Base-by-base conservation (phyloP, 257 asterid genomes). In the Catharanthus roseus region DNA sequence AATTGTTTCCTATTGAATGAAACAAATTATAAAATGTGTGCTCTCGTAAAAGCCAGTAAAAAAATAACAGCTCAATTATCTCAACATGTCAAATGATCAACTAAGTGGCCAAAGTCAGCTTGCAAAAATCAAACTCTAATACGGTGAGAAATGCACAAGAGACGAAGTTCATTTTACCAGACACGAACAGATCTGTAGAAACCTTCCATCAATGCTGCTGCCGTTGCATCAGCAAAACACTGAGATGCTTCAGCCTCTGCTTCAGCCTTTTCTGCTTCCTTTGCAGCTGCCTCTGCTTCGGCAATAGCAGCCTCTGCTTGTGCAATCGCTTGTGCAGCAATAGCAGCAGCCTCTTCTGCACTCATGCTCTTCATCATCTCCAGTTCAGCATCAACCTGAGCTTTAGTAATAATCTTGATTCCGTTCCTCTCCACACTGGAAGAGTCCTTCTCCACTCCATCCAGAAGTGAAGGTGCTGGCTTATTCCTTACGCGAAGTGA, bases 191-290 rank as follows among this genome's bases (percentile, higher is more conserved):
- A 76, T 71, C 82, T 88, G 73, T 54, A 85, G 36, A 79, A 82
- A 47, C 82, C 72, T 10, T 96, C 90, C 38, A 76, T 83, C 51
- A 84, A 63, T 10, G 97, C 92, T 67, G 83, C 88, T 64, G 72
- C 77, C 4, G 95, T 88, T 7, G 95, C 96, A 68, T 88, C 96
- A 74, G 88, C 96, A 84, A 93, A 89, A 82, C 96, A 87, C 41
- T 81, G 84, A 21, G 96, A 92, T 10, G 95, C 96, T 81, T 88
- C 97, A 24, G 97, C 97, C 81, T 90, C 96, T 0, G 92, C 97
- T 75, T 92, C 98, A 0, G 97, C 97, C 75, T 83, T 93, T 85
- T 92, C 97, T 15, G 98, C 98, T 85, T 88, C 98, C 81, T 80
- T 84, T 53, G 90, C 95, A 10, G 97, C 98, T 13, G 77, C 78